These are phyloP conservation scores for Leptographium lundbergii DNA, from an alignment of 2,329 filamentous ascomycete genomes.

Conservation along the genomic window DNA sequence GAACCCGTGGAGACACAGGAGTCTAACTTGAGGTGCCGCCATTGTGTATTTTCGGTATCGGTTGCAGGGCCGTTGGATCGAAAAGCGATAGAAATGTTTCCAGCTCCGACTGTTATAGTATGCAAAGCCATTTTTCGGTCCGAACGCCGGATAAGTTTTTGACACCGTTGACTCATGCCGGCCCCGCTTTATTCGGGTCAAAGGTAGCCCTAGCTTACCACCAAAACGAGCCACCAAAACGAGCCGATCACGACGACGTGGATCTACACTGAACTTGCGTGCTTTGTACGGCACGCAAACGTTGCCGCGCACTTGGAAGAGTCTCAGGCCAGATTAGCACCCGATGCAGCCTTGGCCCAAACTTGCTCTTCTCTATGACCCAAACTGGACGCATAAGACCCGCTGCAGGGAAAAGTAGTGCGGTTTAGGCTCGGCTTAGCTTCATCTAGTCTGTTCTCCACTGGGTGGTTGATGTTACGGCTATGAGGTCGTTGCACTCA, in stretches of 20 bases:
- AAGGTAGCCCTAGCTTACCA: not conserved
- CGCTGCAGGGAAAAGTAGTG: no score
- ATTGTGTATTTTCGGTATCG: not conserved
- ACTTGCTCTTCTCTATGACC: no score
- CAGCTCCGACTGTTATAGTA: not conserved
- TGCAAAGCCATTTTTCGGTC: not conserved
- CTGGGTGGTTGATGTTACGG: no score
- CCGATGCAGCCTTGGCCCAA: no score
- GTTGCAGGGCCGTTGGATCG: not conserved
- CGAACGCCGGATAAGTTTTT: not conserved
- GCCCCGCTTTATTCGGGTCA: not conserved
- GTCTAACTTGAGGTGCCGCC: not conserved
- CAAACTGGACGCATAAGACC: no score
- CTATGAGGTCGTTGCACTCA: no score
- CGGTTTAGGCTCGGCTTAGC: no score
- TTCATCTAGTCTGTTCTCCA: no score
- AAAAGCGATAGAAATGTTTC: not conserved
- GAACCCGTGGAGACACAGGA: conserved; percentile 6
- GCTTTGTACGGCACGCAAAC: not conserved
- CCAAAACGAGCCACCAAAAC: not conserved
- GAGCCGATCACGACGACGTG: not conserved
- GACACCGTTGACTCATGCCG: not conserved
- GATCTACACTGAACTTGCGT: not conserved
- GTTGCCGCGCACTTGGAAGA: not conserved
- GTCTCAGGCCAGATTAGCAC: not conserved